Conservation (phyloP, 1,139 yeast species). For the Pichia sp. region DNA sequence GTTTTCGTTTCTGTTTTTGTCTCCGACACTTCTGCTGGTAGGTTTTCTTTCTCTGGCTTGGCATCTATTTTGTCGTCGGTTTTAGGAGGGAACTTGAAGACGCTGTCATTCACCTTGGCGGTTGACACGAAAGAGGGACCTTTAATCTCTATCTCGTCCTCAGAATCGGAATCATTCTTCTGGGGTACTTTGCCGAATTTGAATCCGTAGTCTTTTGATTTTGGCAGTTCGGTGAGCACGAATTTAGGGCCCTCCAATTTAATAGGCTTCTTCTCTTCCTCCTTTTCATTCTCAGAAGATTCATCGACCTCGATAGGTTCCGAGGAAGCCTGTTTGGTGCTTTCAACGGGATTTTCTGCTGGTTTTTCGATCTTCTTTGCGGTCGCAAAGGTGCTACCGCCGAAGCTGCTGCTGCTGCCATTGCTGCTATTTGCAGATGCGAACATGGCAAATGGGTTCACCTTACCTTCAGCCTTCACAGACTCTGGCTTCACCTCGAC, state of each 20-base stretch:
- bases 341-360: not conserved
- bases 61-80: not conserved
- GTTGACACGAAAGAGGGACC: conserved; percentile 65
- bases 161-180: conserved; percentile 48
- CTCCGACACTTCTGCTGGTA: too few relatives aligned
- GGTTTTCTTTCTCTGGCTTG: not conserved
- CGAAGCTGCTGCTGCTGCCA: conserved; percentile 12
- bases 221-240: conserved; percentile 47
- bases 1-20: conserved; percentile 2
- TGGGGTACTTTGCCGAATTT: conserved; percentile 49
- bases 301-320: conserved; percentile 6
- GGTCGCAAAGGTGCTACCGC: too few relatives aligned
- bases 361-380: not conserved
- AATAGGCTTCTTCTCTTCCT: conserved; percentile 35
- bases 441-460: conserved; percentile 20
- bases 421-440: conserved; percentile 11
- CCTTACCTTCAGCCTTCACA: conserved; percentile 12
- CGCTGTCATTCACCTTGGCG: conserved; percentile 28
- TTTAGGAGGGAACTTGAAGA: conserved; percentile 25
- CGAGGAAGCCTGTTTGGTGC: conserved; percentile 4
- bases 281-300: conserved; percentile 32
- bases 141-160: conserved; percentile 54
- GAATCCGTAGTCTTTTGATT: conserved; percentile 56
- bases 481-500: conserved; percentile 24
- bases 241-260: conserved; percentile 67